These are phyloP conservation scores for Aspergillus biplanus DNA, from an alignment of 495 filamentous ascomycete genomes.

Conservation along the genomic window DNA sequence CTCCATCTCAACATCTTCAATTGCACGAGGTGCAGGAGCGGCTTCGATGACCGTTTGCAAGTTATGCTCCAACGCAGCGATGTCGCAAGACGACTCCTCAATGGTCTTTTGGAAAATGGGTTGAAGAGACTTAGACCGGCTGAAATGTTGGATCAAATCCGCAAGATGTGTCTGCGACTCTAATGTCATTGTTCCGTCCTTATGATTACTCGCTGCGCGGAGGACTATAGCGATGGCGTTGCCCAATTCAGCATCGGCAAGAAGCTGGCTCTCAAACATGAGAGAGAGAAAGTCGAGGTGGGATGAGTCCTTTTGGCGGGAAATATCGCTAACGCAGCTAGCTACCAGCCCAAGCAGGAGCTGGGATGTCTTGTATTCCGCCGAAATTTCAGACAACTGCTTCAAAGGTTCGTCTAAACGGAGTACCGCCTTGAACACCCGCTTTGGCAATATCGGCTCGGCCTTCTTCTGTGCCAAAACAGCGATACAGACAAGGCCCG, in stretches of 20 bases:
- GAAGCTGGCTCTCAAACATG: slow-evolving; percentile 61
- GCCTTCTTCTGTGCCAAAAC: slow-evolving; percentile 79
- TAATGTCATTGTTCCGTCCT: slow-evolving; percentile 43
- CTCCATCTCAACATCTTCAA: slow-evolving; percentile 59
- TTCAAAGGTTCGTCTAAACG: slow-evolving; percentile 61
- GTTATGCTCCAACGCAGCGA: slow-evolving; percentile 69
- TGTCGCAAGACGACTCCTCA: slow-evolving; percentile 62
- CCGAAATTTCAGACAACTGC: slow-evolving; percentile 62
- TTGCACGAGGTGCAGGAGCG: slow-evolving; percentile 34
- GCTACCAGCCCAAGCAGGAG: slow-evolving; percentile 73
- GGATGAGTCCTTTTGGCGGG: slow-evolving; percentile 59
- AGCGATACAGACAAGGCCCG: slow-evolving; percentile 79
- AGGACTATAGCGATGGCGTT: slow-evolving; percentile 67
- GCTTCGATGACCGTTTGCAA: slow-evolving; percentile 67
- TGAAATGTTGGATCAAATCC: slow-evolving; percentile 63
- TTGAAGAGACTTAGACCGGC: slow-evolving; percentile 54
- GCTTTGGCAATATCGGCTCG: slow-evolving; percentile 56
- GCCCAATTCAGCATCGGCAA: slow-evolving; percentile 63
- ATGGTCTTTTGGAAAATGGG: slow-evolving; percentile 62
- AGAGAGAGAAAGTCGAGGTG: slow-evolving; percentile 61
- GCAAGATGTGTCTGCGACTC: slow-evolving; percentile 65
- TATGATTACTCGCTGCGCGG: slow-evolving; percentile 38
- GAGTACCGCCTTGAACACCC: slow-evolving; percentile 69
- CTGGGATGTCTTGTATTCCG: slow-evolving; percentile 69
- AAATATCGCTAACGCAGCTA: slow-evolving; percentile 66